Evolutionary conservation across 2,329 filamentous ascomycete species (phyloP).

Genomic region (Monilinia fructicola): DNA sequence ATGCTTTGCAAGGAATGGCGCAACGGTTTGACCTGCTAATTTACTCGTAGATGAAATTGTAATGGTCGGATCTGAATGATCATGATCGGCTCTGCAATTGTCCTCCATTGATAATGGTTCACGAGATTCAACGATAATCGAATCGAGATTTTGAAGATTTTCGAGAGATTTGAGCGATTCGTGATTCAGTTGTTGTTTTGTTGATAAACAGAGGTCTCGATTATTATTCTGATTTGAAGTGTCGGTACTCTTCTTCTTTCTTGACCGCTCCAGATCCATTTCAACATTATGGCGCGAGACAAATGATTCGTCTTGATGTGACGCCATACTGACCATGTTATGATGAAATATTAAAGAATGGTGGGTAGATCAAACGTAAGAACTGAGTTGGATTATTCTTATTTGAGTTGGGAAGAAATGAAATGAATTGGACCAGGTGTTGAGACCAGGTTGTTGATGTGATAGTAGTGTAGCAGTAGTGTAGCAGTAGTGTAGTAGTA

Average conservation of each 20-base stretch:
- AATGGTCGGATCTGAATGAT: slow-evolving; percentile 31
- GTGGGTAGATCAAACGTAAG: neutral
- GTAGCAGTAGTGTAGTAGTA: neutral
- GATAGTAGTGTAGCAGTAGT: no score
- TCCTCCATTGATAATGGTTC: slow-evolving; percentile 33
- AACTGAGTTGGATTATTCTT: neutral
- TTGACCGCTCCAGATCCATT: slow-evolving; percentile 29
- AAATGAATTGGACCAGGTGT: neutral
- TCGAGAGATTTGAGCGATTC: neutral
- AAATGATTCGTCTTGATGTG: slow-evolving; percentile 31
- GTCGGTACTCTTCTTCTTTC: slow-evolving; percentile 13
- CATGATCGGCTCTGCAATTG: slow-evolving; percentile 34
- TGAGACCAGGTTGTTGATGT: neutral
- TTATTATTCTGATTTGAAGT: slow-evolving; percentile 21
- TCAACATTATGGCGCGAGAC: slow-evolving; percentile 35
- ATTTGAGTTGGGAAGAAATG: neutral
- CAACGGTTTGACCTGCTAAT: slow-evolving; percentile 38
- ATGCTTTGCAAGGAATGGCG: slow-evolving; percentile 83
- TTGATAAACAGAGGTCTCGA: slow-evolving; percentile 23
- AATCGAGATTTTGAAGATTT: slow-evolving; percentile 16
- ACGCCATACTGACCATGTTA: slow-evolving; percentile 31
- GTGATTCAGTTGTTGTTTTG: slow-evolving; percentile 22
- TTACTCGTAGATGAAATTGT: slow-evolving; percentile 36
- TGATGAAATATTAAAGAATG: slow-evolving; percentile 18
- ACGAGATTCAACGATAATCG: slow-evolving; percentile 25